phyloP scores from a whole-genome alignment of 2,329 filamentous ascomycete genomes.

The Microcyclospora pomicola region DNA sequence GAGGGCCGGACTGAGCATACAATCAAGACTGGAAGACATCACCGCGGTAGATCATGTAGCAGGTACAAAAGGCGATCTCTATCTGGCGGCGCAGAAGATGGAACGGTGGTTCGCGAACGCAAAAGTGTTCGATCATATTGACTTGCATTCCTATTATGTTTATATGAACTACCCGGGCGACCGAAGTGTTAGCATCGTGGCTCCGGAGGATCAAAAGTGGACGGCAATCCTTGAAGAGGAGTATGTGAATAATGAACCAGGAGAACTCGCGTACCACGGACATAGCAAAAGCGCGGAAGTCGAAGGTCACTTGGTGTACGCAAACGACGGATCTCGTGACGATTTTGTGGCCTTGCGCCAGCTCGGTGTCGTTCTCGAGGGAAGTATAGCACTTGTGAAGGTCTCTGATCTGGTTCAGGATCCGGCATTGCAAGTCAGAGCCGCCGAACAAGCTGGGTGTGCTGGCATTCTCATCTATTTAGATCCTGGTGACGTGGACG shows the following conservation, averaged over 20 bases:
- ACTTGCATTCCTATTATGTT: conserved; percentile 55
- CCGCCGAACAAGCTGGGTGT: conserved; percentile 75
- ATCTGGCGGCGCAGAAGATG: conserved; percentile 71
- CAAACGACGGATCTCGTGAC: conserved; percentile 74
- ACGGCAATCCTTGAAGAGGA: conserved; percentile 74
- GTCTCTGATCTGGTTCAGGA: conserved; percentile 64
- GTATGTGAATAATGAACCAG: conserved; percentile 45
- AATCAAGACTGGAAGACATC: conserved; percentile 60
- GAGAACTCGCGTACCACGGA: conserved; percentile 71
- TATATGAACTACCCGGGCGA: conserved; percentile 88
- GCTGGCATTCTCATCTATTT: conserved; percentile 84
- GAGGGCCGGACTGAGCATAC: conserved; percentile 49
- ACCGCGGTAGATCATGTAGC: conserved; percentile 80
- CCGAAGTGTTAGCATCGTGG: conserved; percentile 66
- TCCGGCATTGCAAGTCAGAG: conserved; percentile 70
- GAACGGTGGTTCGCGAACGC: conserved; percentile 57
- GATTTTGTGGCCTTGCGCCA: conserved; percentile 66
- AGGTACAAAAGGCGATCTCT: conserved; percentile 86
- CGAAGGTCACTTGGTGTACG: conserved; percentile 75
- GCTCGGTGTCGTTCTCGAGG: conserved; percentile 57
- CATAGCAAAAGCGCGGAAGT: conserved; percentile 79
- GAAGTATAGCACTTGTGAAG: conserved; percentile 71
- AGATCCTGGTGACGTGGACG: conserved; percentile 69
- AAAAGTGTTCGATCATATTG: conserved; percentile 52
- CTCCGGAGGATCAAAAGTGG: conserved; percentile 54